A percentile compares a stretch with the other conserved stretches of the same genome.
Conservation (phyloP, 768 basidiomycete genomes). For the Phanerochaete sordida region DNA sequence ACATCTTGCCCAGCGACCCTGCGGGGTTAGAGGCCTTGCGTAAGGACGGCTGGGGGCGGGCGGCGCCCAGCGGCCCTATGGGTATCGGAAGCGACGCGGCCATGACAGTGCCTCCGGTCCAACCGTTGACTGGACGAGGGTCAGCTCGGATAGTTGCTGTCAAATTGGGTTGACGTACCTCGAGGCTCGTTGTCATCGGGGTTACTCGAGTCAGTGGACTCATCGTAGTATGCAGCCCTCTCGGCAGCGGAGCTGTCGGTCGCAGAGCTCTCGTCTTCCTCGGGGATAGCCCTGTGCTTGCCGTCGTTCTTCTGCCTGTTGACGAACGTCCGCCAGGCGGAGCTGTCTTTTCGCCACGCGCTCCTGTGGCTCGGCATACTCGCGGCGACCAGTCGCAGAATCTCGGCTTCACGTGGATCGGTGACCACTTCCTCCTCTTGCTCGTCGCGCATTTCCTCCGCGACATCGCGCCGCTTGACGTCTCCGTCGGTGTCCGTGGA, state of each 20-base stretch:
- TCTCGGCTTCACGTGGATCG: constrained; percentile 47
- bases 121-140: constrained; percentile 1
- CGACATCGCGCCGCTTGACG: constrained; percentile 9
- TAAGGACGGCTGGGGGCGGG: constrained; percentile 28
- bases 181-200: constrained; percentile 23
- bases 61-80: constrained; percentile 41
- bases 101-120: constrained; percentile 22
- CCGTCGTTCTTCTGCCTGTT: constrained; percentile 21
- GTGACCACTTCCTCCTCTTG: constrained; percentile 13
- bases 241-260: constrained; percentile 17
- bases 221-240: constrained; percentile 19
- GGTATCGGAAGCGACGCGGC: constrained; percentile 62
- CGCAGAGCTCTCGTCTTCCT: constrained; percentile 25
- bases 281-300: constrained; percentile 21
- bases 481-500: constrained; percentile 7
- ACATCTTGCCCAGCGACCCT: constrained; percentile 25
- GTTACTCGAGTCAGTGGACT: constrained; percentile 14
- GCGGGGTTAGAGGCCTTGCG: constrained; percentile 30
- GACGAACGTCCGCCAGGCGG: constrained; percentile 62
- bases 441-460: constrained; percentile 15
- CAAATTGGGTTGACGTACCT: constrained; percentile 16
- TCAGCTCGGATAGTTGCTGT: too few species aligned
- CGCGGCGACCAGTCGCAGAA: constrained; percentile 64
- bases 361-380: constrained; percentile 66
- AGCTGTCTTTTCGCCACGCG: constrained; percentile 63